Percentiles rank a stretch among this genome's conserved stretches.
These are phyloP conservation scores for Blastocystis sp. DNA, from an alignment of 352 stramenopile species.

Conservation along the genomic window DNA sequence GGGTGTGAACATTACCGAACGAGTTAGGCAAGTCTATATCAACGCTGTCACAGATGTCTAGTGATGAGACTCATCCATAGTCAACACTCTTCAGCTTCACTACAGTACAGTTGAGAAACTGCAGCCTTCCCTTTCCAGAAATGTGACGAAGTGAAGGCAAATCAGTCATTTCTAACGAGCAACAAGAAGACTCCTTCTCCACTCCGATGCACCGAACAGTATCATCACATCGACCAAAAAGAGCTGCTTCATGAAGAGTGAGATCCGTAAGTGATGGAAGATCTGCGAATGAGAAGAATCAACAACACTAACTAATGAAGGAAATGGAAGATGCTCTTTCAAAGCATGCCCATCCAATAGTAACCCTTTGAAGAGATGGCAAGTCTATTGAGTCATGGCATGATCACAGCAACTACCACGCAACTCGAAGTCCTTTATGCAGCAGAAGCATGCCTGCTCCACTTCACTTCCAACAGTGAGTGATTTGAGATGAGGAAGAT, in stretches of 20 bases:
- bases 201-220: not conserved
- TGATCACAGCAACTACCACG: not conserved
- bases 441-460: not conserved
- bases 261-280: not conserved
- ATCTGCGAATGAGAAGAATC: not conserved
- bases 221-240: not conserved
- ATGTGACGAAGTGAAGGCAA: not conserved
- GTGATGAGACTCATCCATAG: not conserved
- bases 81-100: not conserved
- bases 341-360: not conserved
- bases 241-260: not conserved
- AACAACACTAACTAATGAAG: not conserved
- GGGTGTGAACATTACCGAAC: not conserved
- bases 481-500: not conserved
- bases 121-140: not conserved
- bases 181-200: not conserved
- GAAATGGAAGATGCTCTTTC: not conserved
- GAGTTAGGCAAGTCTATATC: not conserved
- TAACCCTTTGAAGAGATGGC: not conserved
- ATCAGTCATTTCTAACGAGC: not conserved
- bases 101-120: not conserved
- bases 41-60: not conserved
- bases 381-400: not conserved
- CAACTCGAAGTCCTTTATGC: not conserved
- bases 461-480: not conserved